Percentiles rank a stretch among this genome's conserved stretches.
phyloP scores from a whole-genome alignment of 306 rosid species.

The Benincasa hispida region DNA sequence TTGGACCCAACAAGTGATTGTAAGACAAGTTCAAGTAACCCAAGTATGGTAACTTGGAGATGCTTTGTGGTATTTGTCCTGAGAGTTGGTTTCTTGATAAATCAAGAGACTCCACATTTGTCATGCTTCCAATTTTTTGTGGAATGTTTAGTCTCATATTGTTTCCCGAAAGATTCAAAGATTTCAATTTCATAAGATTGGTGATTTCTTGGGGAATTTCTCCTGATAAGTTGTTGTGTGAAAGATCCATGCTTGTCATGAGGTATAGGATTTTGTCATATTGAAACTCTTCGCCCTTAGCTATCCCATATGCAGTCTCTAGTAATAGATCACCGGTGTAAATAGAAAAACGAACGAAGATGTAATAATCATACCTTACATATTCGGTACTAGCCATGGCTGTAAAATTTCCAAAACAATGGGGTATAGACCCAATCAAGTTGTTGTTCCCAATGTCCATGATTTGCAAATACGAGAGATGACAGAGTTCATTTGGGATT shows the following conservation, averaged over 20 bases:
- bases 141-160: slow-evolving; percentile 7
- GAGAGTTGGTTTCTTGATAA: neutral
- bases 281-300: neutral
- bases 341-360: neutral
- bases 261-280: neutral
- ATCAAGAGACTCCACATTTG: slow-evolving; percentile 6
- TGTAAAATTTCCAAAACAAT: neutral
- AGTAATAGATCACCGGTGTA: neutral
- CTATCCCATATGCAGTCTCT: neutral
- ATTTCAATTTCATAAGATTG: neutral
- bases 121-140: neutral
- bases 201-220: slow-evolving; percentile 6
- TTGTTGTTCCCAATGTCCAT: neutral
- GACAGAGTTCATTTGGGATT: slow-evolving; percentile 5
- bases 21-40: slow-evolving; percentile 6
- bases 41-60: slow-evolving; percentile 1
- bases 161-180: slow-evolving; percentile 4
- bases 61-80: slow-evolving; percentile 4
- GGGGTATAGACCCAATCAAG: slow-evolving; percentile 8
- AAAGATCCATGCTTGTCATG: slow-evolving; percentile 9
- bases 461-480: slow-evolving; percentile 3
- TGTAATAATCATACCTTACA: neutral
- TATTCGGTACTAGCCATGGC: slow-evolving; percentile 5
- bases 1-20: neutral
- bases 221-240: rapidly evolving